Conservation (phyloP, 305 asterid genomes). For the Stenogyne calaminthoides region DNA sequence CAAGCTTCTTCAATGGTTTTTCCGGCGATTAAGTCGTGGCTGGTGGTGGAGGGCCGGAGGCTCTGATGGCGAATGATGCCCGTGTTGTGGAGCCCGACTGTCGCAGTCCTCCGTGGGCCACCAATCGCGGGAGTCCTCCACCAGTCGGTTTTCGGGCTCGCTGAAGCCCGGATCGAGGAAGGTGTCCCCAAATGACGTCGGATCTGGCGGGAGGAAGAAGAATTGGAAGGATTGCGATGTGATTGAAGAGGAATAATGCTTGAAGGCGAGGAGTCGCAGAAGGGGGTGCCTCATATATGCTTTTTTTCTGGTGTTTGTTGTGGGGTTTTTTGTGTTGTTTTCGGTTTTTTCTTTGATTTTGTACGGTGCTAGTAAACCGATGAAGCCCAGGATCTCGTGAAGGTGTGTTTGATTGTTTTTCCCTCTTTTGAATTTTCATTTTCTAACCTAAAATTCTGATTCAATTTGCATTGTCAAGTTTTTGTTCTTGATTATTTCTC, state of each 20-base stretch:
- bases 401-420: slow-evolving; percentile 44
- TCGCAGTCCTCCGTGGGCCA: slow-evolving; percentile 85
- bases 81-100: no score
- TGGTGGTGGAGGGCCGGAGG: no score
- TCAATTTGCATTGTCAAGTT: no score
- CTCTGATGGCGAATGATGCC: no score
- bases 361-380: slow-evolving; percentile 66
- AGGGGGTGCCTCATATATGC: no score
- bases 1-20: no score
- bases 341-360: slow-evolving; percentile 67
- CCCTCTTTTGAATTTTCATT: neutral
- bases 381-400: slow-evolving; percentile 66
- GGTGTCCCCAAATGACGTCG: slow-evolving; percentile 63
- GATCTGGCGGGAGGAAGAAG: slow-evolving; percentile 58
- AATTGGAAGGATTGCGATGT: no score
- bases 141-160: slow-evolving; percentile 84
- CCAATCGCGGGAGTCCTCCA: slow-evolving; percentile 89
- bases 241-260: no score
- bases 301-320: slow-evolving; percentile 56
- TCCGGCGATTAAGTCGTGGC: no score
- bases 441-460: neutral
- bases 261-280: no score
- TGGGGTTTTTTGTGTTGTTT: slow-evolving; percentile 61
- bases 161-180: slow-evolving; percentile 89
- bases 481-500: no score